Base-by-base conservation (phyloP, 805 yeast species). In the Nadsonia fulvescens region DNA sequence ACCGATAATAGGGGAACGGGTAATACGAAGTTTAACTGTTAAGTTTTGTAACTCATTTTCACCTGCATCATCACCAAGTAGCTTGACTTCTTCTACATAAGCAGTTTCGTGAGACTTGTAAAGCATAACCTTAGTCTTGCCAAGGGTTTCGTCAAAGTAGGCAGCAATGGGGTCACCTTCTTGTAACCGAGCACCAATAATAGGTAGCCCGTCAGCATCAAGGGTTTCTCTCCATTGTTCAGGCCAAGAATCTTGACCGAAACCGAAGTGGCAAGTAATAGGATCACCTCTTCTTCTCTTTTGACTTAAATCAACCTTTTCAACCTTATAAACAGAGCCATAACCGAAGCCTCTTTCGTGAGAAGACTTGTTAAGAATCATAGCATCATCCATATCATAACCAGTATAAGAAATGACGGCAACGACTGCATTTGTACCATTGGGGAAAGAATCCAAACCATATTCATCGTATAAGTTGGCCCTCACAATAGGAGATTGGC, bases 381-480 rank as follows among this genome's bases (percentile, higher is more conserved):
- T 86, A 47, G 98, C 98, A 54, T 89, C 98, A 58, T 89, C 98
- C 96, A 89, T 89, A 77, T 89, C 98, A 48, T 89, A 89, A 41
- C 98, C 98, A 1, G 98, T 89, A 51, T 89, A 89, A 1, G 98
- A 83, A 46, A 89, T 89, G 40, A 89, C 98, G 1, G 98, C 98
- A 36, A 89, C 98, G 33, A 89, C 94, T 3, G 98, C 98, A 47
- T 89, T 89, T 36, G 77, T 81, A 49, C 98, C 98, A 47, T 89
- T 89, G 38, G 98, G 98, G 70, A 81, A 89, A 51, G 82, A 81
- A 52, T 89, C 98, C 81, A 89, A 73, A 23, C 96, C 98, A 46
- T 83, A 89, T 20, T 82, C 92, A 47, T 89, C 96, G 45, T 83
- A 89, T 33, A 86, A 57, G 37, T 70, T 73, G 22, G 98, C 93